phyloP scores from a whole-genome alignment of 2,329 filamentous ascomycete genomes.

The Fusarium metavorans region DNA sequence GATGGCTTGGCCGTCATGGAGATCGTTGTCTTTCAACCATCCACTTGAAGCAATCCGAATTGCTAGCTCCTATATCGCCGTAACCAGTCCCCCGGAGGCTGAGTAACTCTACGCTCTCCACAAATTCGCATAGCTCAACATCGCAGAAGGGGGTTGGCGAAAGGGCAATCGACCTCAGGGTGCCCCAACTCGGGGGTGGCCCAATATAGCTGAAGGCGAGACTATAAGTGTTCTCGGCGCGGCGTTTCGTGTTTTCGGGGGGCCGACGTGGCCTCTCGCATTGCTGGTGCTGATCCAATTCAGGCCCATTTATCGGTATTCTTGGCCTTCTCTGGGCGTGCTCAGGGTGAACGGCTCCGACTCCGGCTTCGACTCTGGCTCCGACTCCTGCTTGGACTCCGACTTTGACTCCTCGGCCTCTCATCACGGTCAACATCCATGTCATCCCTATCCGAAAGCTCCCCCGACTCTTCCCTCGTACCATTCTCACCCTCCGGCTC shows the following conservation, averaged over 20 bases:
- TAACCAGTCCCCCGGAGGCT: background rate
- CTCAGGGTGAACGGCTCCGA: slow-evolving; percentile 47
- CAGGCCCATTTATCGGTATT: background rate
- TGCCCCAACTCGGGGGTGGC: too few relatives aligned
- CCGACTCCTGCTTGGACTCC: slow-evolving; percentile 35
- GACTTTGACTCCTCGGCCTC: slow-evolving; percentile 34
- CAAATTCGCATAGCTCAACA: background rate
- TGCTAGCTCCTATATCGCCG: background rate
- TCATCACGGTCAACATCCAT: slow-evolving; percentile 56
- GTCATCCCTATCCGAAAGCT: slow-evolving; percentile 48
- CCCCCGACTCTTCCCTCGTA: slow-evolving; percentile 56
- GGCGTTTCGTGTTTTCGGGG: too few relatives aligned
- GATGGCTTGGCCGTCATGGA: background rate
- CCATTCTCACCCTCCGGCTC: slow-evolving; percentile 53
- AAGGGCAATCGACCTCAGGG: too few relatives aligned
- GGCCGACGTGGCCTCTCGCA: background rate
- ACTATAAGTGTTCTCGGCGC: background rate
- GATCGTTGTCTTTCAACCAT: background rate
- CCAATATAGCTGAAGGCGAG: background rate
- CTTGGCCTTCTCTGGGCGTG: background rate
- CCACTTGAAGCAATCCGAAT: background rate
- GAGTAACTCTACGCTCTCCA: background rate
- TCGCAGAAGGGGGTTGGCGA: background rate
- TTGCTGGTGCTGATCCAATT: background rate
- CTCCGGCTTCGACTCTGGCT: too few relatives aligned